A percentile compares a stretch with the other conserved stretches of the same genome.
Evolutionary conservation across 2,329 filamentous ascomycete genomes (phyloP).

Genomic region (Nothomitra cinnamomea): DNA sequence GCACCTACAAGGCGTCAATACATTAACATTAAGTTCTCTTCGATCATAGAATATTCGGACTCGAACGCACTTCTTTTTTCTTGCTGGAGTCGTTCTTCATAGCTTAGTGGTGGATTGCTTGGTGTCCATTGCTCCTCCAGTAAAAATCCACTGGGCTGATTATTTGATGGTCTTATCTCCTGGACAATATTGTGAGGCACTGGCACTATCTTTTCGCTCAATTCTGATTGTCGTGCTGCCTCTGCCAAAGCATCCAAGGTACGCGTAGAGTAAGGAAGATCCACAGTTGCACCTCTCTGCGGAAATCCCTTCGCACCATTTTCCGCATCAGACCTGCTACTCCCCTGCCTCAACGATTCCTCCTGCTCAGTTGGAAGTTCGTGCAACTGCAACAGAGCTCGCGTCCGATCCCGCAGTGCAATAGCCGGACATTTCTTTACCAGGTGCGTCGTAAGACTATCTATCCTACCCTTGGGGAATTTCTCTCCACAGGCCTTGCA

Average conservation of each 20-base stretch:
- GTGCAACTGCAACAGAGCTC: conserved; percentile 55
- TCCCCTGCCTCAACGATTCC: conserved; percentile 5
- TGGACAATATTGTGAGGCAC: not conserved
- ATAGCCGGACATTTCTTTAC: conserved; percentile 77
- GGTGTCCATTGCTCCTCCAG: conserved; percentile 3
- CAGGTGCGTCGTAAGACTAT: conserved; percentile 65
- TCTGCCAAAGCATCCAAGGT: conserved; percentile 75
- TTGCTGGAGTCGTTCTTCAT: not conserved
- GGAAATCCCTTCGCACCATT: not conserved
- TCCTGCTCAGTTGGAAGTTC: conserved; percentile 40
- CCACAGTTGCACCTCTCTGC: conserved; percentile 21
- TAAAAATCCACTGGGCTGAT: not conserved
- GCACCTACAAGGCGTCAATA: not conserved
- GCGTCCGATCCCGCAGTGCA: conserved; percentile 55
- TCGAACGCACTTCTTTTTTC: not conserved
- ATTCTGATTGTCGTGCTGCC: conserved; percentile 64
- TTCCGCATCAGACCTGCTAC: not conserved
- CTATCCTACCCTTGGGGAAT: conserved; percentile 78
- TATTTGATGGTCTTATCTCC: not conserved
- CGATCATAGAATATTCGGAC: not conserved
- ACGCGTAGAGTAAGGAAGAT: conserved; percentile 31
- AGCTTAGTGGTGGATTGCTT: not conserved
- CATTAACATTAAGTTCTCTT: too few relatives aligned
- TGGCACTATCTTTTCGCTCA: conserved; percentile 26
- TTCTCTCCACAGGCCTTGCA: conserved; percentile 79